These are phyloP conservation scores for Eucalyptus pauciflora DNA, from an alignment of 345 rosid species.

Conservation along the genomic window DNA sequence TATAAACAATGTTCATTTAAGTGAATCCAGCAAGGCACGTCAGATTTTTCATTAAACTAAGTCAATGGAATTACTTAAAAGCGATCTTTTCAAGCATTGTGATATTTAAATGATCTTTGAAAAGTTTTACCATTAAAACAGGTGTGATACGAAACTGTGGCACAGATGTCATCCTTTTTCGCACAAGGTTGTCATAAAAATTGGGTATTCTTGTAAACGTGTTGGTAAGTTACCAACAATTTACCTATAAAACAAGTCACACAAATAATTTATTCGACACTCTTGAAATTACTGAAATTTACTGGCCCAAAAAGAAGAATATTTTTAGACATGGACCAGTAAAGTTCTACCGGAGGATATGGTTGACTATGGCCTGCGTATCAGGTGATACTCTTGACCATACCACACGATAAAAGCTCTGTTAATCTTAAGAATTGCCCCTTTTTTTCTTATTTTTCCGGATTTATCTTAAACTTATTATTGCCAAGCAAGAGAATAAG, in stretches of 20 bases:
- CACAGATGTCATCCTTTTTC: no score
- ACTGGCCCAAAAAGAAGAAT: fast-evolving
- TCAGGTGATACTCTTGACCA: neutral
- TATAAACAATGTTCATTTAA: no score
- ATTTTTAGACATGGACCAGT: neutral
- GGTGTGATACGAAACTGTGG: no score
- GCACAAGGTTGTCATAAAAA: neutral
- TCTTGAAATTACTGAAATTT: neutral
- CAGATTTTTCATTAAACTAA: no score
- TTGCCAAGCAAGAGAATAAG: neutral
- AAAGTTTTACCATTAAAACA: no score
- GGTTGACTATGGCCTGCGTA: neutral
- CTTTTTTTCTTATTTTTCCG: neutral
- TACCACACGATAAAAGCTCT: neutral
- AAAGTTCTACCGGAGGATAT: neutral
- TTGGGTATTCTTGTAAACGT: neutral
- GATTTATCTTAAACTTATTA: neutral
- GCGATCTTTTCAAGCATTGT: no score
- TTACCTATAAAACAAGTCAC: neutral
- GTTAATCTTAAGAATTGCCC: neutral
- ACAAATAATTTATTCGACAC: neutral
- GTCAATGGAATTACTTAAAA: no score
- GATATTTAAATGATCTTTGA: no score
- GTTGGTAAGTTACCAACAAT: neutral
- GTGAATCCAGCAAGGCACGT: no score